Base-by-base conservation (phyloP, 306 rosid species). In the Pyrus bretschneideri region DNA sequence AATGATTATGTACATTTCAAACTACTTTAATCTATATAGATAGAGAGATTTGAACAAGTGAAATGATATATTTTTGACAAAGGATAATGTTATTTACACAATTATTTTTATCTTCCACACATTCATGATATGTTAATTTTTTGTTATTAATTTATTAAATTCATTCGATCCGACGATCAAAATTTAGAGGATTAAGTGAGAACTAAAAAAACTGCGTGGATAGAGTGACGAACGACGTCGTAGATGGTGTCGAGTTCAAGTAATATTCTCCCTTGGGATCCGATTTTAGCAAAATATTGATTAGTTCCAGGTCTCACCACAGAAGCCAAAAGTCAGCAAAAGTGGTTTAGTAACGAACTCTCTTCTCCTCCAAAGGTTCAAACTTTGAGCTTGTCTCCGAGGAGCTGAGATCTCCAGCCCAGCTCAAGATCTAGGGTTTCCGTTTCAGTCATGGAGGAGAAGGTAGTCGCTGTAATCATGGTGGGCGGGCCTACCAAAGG, bases 401-500 rank as follows among this genome's bases (percentile, higher is more conserved):
- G 23, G 22, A 63, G 68, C 13, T 63, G 42, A 63, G 13, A 31
- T 46, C 19, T 14, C 9, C 5, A 45, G 51, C 4, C 70, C 69
- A 78, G 80, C 82, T 81, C 45, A 71, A 81, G 85, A 85, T 85
- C 85, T 67, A 72, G 77, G 72, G 68, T 75, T 79, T 69, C 54
- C 29, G 21, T 61, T 30, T 30, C 69, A 1, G 57, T 25, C 4
- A 92, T 92, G 97, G 97, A 85, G 35, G 87, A 83, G 82, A 95
- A 90, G 83, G 97, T 95, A 73, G 97, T 95, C 72, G 99, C 99
- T 46, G 97, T 95, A 69, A 95, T 95, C 80, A 89, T 95, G 99
- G 97, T 95, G 72, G 99, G 99, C 58, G 97, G 99, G 25, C 99
- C 99, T 66, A 95, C 97, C 2, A 92, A 95, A 92, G 99, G 99